phyloP scores from a whole-genome alignment of 192 early-diverging fungal genomes.

The Jimgerdemannia lactiflua region DNA sequence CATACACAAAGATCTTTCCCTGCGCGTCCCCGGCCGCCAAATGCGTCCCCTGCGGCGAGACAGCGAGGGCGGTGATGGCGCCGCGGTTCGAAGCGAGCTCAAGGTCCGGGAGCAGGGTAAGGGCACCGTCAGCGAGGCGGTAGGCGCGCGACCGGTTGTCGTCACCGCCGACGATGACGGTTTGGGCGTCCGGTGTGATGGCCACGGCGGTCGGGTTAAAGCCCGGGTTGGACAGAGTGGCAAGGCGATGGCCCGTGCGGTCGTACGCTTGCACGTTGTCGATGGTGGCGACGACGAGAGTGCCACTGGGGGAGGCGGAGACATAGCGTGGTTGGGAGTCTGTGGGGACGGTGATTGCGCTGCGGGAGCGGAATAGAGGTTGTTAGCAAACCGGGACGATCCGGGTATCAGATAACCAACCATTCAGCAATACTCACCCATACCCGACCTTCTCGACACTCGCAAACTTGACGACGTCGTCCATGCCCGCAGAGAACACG shows the following conservation, averaged over 20 bases:
- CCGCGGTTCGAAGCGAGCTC: slow-evolving; percentile 47
- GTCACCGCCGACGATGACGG: slow-evolving; percentile 65
- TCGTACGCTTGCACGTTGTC: slow-evolving; percentile 48
- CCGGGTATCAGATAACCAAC: neutral
- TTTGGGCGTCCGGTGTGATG: slow-evolving; percentile 45
- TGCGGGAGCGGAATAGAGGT: slow-evolving; percentile 18
- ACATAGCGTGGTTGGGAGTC: slow-evolving; percentile 52
- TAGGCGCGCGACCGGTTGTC: slow-evolving; percentile 69
- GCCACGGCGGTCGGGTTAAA: slow-evolving; percentile 53
- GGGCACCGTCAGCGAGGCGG: slow-evolving; percentile 38
- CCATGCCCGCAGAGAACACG: slow-evolving; percentile 69
- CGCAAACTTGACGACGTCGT: slow-evolving; percentile 60
- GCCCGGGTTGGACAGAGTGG: slow-evolving; percentile 26
- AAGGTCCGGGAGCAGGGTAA: slow-evolving; percentile 17
- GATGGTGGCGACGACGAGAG: slow-evolving; percentile 50
- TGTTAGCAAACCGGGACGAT: neutral
- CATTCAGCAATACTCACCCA: slow-evolving; percentile 5
- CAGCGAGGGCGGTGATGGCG: slow-evolving; percentile 75
- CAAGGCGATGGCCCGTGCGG: slow-evolving; percentile 38
- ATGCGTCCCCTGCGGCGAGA: slow-evolving; percentile 68
- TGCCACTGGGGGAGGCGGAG: slow-evolving; percentile 40
- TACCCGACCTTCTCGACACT: slow-evolving; percentile 26
- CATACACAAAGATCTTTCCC: slow-evolving; percentile 78
- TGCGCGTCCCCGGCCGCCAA: slow-evolving; percentile 80
- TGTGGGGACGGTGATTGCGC: slow-evolving; percentile 40